Conservation (phyloP, 2,329 filamentous ascomycete species). For the Akanthomyces lecanii region DNA sequence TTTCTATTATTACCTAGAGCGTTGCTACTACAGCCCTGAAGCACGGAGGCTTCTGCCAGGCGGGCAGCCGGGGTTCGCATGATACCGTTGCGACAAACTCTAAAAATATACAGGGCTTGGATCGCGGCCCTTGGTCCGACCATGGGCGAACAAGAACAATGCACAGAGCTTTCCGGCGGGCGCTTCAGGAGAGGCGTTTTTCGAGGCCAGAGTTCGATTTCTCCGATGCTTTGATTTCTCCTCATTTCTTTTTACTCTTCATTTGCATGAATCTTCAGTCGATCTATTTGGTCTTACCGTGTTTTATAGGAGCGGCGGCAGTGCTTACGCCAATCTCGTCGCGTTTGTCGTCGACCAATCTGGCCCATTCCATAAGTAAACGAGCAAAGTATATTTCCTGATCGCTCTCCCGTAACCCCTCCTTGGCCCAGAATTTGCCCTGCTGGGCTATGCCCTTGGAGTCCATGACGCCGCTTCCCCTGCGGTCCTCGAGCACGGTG, state of each 20-base stretch:
- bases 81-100: conserved; percentile 3
- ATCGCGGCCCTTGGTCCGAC: neutral
- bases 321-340: conserved; percentile 38
- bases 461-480: conserved; percentile 48
- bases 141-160: neutral
- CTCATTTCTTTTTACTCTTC: neutral
- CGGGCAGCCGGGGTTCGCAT: neutral
- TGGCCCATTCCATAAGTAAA: conserved; percentile 71
- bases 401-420: conserved; percentile 64
- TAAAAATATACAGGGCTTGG: conserved; percentile 2
- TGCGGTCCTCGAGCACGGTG: conserved; percentile 41
- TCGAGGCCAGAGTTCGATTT: neutral
- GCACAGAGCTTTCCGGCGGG: conserved; percentile 4
- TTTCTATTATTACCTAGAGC: neutral
- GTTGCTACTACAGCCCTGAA: neutral
- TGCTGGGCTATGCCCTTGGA: conserved; percentile 62
- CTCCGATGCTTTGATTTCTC: neutral
- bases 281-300: neutral
- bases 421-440: conserved; percentile 60
- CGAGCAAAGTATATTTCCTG: conserved; percentile 80
- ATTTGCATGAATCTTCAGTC: neutral
- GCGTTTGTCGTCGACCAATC: conserved; percentile 60
- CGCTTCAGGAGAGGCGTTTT: conserved; percentile 1
- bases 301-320: neutral
- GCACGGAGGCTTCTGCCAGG: neutral